Percentiles rank a stretch among this genome's conserved stretches.
These are phyloP conservation scores for Suhomyces faveliae DNA, from an alignment of 805 yeast genomes.

Conservation along the genomic window DNA sequence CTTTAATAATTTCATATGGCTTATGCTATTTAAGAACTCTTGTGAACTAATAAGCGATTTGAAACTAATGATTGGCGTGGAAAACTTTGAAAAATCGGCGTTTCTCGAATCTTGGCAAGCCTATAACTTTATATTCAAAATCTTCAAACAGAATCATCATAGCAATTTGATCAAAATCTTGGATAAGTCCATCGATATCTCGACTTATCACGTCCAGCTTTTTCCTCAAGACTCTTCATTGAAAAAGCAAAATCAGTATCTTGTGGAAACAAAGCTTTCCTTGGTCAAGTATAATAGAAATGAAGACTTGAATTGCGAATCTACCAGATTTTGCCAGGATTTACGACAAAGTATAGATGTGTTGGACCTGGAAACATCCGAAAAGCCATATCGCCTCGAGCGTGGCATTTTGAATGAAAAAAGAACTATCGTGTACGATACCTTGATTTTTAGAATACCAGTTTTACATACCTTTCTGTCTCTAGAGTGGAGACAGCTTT, in stretches of 20 bases:
- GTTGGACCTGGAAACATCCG: not conserved
- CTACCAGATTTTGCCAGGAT: not conserved
- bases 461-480: not conserved
- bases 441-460: not conserved
- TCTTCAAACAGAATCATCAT: conserved; percentile 19
- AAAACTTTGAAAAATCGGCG: not conserved
- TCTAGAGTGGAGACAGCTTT: conserved; percentile 22
- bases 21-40: conserved; percentile 17
- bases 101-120: conserved; percentile 11
- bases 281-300: not conserved
- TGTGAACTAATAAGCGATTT: conserved; percentile 14
- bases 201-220: conserved; percentile 12
- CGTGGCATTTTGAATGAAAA: not conserved
- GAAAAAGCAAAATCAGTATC: not conserved
- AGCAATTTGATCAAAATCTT: conserved; percentile 15
- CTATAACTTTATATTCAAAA: conserved; percentile 18
- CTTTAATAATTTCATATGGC: conserved; percentile 19
- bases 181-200: conserved; percentile 15
- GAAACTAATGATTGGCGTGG: not conserved
- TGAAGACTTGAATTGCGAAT: not conserved
- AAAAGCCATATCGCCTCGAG: not conserved
- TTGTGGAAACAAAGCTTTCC: not conserved
- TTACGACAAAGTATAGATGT: not conserved
- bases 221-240: conserved; percentile 3
- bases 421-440: not conserved